phyloP scores from a whole-genome alignment of 2,329 filamentous ascomycete species.

The Phialophora expanda region DNA sequence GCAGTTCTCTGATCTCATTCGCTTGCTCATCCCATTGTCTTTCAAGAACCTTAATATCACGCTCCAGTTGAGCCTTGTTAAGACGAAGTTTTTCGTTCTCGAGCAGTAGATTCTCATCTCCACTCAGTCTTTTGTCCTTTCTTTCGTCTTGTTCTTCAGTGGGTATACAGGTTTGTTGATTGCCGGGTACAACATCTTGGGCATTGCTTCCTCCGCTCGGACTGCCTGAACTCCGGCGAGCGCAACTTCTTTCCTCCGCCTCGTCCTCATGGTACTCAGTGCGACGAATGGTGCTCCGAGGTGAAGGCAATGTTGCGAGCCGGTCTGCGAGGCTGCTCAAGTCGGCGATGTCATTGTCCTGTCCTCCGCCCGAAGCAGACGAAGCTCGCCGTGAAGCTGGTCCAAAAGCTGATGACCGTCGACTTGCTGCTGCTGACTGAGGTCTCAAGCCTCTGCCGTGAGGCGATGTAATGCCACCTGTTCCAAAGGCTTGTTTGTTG shows the following conservation, averaged over 20 bases:
- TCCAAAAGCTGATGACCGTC: slow-evolving; percentile 3
- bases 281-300: background rate
- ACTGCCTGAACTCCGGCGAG: background rate
- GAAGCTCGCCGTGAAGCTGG: background rate
- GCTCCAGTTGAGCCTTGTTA: background rate
- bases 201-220: background rate
- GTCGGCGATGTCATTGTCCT: background rate
- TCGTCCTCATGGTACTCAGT: background rate
- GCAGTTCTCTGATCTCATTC: slow-evolving; percentile 3
- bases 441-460: slow-evolving; percentile 13
- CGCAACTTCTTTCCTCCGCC: background rate
- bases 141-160: background rate
- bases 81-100: slow-evolving; percentile 13
- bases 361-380: background rate
- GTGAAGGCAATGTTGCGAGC: background rate
- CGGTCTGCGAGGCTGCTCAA: slow-evolving; percentile 2
- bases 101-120: background rate
- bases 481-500: slow-evolving; percentile 2
- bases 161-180: background rate
- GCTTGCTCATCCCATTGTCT: background rate
- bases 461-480: slow-evolving; percentile 11
- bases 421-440: slow-evolving; percentile 13
- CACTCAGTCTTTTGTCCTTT: too few species aligned
- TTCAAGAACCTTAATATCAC: background rate
- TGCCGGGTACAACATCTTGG: background rate